A percentile compares a stretch with the other conserved stretches of the same genome.
phyloP scores from a whole-genome alignment of 1,284 basidiomycete genomes.

The Pseudozyma sp. region DNA sequence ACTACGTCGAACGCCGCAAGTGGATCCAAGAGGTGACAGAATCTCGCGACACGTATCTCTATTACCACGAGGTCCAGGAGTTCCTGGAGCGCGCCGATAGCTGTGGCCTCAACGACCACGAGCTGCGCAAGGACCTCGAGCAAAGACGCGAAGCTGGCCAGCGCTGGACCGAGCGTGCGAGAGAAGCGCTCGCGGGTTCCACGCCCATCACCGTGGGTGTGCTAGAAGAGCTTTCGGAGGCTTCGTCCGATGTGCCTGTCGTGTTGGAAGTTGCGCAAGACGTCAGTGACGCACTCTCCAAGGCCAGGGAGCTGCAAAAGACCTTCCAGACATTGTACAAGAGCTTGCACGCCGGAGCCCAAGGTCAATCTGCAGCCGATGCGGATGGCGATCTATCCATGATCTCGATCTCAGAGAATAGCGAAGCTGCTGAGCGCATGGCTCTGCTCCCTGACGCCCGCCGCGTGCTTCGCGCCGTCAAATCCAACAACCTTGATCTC shows the following conservation, averaged over 20 bases:
- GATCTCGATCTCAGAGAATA: slow-evolving; percentile 40
- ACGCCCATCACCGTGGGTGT: slow-evolving; percentile 19
- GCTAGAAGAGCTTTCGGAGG: slow-evolving; percentile 45
- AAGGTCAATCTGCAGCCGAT: slow-evolving; percentile 3
- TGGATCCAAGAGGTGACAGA: slow-evolving; percentile 73
- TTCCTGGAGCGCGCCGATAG: slow-evolving; percentile 77
- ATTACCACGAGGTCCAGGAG: slow-evolving; percentile 72
- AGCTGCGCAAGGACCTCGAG: slow-evolving; percentile 39
- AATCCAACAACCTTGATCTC: slow-evolving; percentile 42
- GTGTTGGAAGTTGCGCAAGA: slow-evolving; percentile 43
- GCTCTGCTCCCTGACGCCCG: slow-evolving; percentile 54
- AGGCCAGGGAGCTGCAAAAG: slow-evolving; percentile 47
- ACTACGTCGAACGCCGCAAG: slow-evolving; percentile 79
- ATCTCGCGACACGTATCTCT: slow-evolving; percentile 67
- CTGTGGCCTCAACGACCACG: slow-evolving; percentile 74
- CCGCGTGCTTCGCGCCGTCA: slow-evolving; percentile 37
- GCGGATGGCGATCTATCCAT: slow-evolving; percentile 42
- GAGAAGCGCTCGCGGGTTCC: slow-evolving; percentile 19
- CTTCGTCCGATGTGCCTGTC: slow-evolving; percentile 44
- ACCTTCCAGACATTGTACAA: slow-evolving; percentile 31
- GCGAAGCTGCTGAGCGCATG: slow-evolving; percentile 35
- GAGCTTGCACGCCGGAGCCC: slow-evolving; percentile 17
- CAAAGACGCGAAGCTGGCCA: slow-evolving; percentile 39
- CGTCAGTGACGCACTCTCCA: slow-evolving; percentile 31
- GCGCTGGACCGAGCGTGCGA: slow-evolving; percentile 44